Percentiles rank a stretch among this genome's conserved stretches.
Conservation (phyloP, 1,284 basidiomycete genomes). For the Naganishia cerealis region DNA sequence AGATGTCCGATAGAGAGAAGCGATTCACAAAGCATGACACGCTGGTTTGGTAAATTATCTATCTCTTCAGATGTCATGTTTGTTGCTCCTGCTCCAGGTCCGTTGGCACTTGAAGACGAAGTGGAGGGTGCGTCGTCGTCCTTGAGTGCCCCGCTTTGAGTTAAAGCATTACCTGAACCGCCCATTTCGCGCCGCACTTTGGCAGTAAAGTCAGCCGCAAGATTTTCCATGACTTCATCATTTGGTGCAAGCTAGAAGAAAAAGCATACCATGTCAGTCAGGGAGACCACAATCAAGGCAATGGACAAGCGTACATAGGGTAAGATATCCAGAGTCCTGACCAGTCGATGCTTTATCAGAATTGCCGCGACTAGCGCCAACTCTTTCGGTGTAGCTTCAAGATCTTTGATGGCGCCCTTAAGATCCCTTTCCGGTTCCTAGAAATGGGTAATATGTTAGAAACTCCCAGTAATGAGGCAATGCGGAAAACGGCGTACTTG, state of each 20-base stretch:
- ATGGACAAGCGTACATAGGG: slow-evolving; percentile 41
- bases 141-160: slow-evolving; percentile 84
- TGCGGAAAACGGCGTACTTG: slow-evolving; percentile 60
- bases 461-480: background rate
- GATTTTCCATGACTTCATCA: slow-evolving; percentile 71
- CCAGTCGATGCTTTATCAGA: slow-evolving; percentile 81
- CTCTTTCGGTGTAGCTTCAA: slow-evolving; percentile 66
- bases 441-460: slow-evolving; percentile 32
- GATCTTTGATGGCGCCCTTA: slow-evolving; percentile 61
- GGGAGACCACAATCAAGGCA: slow-evolving; percentile 37
- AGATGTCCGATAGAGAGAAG: slow-evolving; percentile 82
- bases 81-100: slow-evolving; percentile 44
- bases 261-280: slow-evolving; percentile 27
- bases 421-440: slow-evolving; percentile 31
- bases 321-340: slow-evolving; percentile 74
- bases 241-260: slow-evolving; percentile 65
- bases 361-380: slow-evolving; percentile 82
- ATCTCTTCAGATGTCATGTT: slow-evolving; percentile 25
- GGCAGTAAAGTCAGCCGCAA: slow-evolving; percentile 64
- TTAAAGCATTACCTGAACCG: slow-evolving; percentile 70
- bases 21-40: slow-evolving; percentile 74
- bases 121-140: slow-evolving; percentile 57
- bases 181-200: slow-evolving; percentile 56
- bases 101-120: slow-evolving; percentile 21
- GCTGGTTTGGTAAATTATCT: slow-evolving; percentile 69